Base-by-base conservation (phyloP, 306 rosid genomes). In the Fragaria vesca region DNA sequence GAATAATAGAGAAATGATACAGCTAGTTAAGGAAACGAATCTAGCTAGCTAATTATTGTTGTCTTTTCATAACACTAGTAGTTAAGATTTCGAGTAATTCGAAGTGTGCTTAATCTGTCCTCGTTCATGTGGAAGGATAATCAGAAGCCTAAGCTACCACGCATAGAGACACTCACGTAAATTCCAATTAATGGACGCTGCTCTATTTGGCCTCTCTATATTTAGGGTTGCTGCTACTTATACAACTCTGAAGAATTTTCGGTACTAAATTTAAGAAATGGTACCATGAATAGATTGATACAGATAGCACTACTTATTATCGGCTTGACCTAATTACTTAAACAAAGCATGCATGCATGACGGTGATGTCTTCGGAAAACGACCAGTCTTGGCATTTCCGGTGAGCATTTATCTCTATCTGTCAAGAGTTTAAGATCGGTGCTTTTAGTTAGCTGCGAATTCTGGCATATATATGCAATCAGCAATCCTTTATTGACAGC, bases 341-440 rank as follows among this genome's bases (percentile, higher is more conserved):
- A 63, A 55, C 46, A 43, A 5, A 30, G 68, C 42, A 63, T 63
- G 43, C 9, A 40, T 40, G 43, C 43, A 40, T 40, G 43, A 57
- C 77, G 54, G 8, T 2, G 52, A 57, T 47, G 68, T 57, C 43
- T 50, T 42, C 28, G 16, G 67, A 26, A 51, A 24, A 11, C 9
- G 42, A 58, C 28, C 12, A 34, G 40, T 75, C 34, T 28, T 16
- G 28, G 70, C 75, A 66, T 58, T 80, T 54, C 6, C 71, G 38
- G 34, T n/a, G 16, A 21, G 83, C 83, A 80, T 80, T 80, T 32
- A 72, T 2, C 26, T 48, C 57, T 32, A 46, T 17, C 38, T 60
- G 63, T 42, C 63, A 34, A 32, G 28, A 18, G 17, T 1, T 43
- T 43, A 8, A 17, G 71, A 38, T 38, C 26, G 40, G 42, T 71